These are phyloP conservation scores for Trichosporon ovoides DNA, from an alignment of 1,284 basidiomycete genomes.

Conservation along the genomic window DNA sequence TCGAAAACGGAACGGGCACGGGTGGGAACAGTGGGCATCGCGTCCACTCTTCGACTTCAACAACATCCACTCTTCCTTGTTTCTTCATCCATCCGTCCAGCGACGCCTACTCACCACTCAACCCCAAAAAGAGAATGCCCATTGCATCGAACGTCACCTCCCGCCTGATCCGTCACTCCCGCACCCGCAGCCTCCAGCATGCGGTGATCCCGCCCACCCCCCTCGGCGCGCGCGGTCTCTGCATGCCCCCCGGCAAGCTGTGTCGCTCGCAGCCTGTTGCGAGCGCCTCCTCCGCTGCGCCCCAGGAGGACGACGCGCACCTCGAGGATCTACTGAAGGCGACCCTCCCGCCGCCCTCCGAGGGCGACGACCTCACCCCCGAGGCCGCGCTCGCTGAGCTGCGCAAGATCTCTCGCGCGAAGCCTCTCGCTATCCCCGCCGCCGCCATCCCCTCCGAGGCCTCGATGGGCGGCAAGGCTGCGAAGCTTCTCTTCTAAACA, in stretches of 20 bases:
- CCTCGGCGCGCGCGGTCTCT: slow-evolving; percentile 6
- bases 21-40: no score
- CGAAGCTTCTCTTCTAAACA: not conserved
- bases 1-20: no score
- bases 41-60: no score
- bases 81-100: not conserved
- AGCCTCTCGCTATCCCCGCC: not conserved
- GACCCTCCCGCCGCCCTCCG: not conserved
- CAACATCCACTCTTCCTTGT: no score
- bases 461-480: not conserved
- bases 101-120: not conserved
- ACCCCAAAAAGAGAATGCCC: not conserved
- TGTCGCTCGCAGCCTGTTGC: slow-evolving; percentile 6
- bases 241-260: slow-evolving; percentile 13
- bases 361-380: slow-evolving; percentile 11
- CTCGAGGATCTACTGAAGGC: slow-evolving; percentile 9
- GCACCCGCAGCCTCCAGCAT: not conserved
- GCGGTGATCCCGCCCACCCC: not conserved
- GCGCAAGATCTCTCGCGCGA: slow-evolving; percentile 1
- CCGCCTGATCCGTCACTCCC: slow-evolving; percentile 1
- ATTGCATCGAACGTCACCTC: not conserved
- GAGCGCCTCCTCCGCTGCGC: not conserved
- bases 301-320: slow-evolving; percentile 9
- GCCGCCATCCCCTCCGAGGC: not conserved
- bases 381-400: slow-evolving; percentile 14